These are phyloP conservation scores for Colletotrichum destructivum DNA, from an alignment of 2,329 filamentous ascomycete genomes.

Conservation along the genomic window DNA sequence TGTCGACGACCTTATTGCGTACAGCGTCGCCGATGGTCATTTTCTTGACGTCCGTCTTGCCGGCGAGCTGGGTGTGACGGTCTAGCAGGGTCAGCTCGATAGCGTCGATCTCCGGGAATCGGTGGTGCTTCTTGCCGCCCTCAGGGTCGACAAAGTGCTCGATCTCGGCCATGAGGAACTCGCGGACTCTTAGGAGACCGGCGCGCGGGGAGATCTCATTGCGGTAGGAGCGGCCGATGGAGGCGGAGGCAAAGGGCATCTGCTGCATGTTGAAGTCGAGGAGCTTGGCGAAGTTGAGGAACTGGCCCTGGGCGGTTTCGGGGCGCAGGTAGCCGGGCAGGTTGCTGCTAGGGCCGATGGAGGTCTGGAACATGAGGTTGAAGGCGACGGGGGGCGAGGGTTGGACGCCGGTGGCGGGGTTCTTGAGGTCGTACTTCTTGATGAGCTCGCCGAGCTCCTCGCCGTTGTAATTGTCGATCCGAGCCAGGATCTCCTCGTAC, in stretches of 20 bases:
- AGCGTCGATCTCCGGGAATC: conserved; percentile 88
- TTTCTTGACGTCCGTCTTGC: conserved; percentile 82
- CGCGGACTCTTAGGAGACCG: conserved; percentile 92
- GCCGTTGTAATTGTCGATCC: conserved; percentile 95
- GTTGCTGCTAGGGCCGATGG: conserved; percentile 93
- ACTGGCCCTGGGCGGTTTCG: conserved; percentile 98
- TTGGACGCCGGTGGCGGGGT: conserved; percentile 83
- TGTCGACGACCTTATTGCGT: conserved; percentile 86
- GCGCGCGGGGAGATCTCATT: conserved; percentile 97
- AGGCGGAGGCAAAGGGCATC: conserved; percentile 98
- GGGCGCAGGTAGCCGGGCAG: conserved; percentile 88
- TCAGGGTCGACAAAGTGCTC: conserved; percentile 98
- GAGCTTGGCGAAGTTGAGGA: conserved; percentile 96
- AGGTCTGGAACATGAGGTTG: conserved; percentile 99
- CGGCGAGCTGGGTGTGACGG: conserved; percentile 86
- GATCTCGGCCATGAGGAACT: conserved; percentile 99
- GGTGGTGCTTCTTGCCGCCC: conserved; percentile 92
- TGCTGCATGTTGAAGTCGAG: conserved; percentile 95
- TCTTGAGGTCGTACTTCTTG: conserved; percentile 91
- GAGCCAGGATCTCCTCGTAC: conserved; percentile 92
- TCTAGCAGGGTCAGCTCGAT: conserved; percentile 88
- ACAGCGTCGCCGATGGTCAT: conserved; percentile 91
- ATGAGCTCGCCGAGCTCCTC: conserved; percentile 90
- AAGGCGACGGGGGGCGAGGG: conserved; percentile 88
- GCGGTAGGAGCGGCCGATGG: conserved; percentile 97